Evolutionary conservation across 495 filamentous ascomycete genomes (phyloP), one percentile per base, ranked within the genome.

Genomic region (Hypoxylon rickii): DNA sequence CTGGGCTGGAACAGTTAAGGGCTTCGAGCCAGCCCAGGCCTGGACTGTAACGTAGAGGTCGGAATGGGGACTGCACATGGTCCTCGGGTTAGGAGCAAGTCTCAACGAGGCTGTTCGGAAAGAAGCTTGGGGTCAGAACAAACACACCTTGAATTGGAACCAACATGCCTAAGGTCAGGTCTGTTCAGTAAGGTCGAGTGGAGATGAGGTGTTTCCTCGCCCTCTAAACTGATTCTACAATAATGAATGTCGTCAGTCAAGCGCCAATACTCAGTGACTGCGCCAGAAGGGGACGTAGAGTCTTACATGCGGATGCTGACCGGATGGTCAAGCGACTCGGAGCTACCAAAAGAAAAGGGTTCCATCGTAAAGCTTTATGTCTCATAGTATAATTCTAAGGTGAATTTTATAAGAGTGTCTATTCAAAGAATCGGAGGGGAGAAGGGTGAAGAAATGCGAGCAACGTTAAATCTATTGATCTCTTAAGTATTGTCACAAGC

Each of bases 11-110:
- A 97, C 89, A 0, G 92, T 93, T 53, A 97, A 71, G 11, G 94
- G 91, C 66, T 99, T 97, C 13, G 90, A 96, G 61, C 96, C 92
- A 8, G 95, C 91, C 86, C 92, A 99, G 64, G 96, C 76, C 72
- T 97, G 95, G 12, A 85, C 88, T 2, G 92, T 96, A 15, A 95
- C 86, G 61, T 92, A 97, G 31, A 97, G 86, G 68, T 98, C 94
- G 15, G 90, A 96, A 65, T 84, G 69, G 8, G 81, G 73, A 60
- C 82, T 86, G 10, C 4, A 40, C 17, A 44, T 19, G 41, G 40
- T 7, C 36, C 24, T 34, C 5, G 44, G 20, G 45, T 68, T 38
- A 68, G 67, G 18, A 54, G 26, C 13, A 34, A n/a, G n/a, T n/a
- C n/a, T n/a, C n/a, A n/a, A n/a, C n/a, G 24, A 29, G 10, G 0